A percentile compares a stretch with the other conserved stretches of the same genome.
These are phyloP conservation scores for Silene latifolia DNA, from an alignment of 148 eudicot genomes.

Conservation along the genomic window DNA sequence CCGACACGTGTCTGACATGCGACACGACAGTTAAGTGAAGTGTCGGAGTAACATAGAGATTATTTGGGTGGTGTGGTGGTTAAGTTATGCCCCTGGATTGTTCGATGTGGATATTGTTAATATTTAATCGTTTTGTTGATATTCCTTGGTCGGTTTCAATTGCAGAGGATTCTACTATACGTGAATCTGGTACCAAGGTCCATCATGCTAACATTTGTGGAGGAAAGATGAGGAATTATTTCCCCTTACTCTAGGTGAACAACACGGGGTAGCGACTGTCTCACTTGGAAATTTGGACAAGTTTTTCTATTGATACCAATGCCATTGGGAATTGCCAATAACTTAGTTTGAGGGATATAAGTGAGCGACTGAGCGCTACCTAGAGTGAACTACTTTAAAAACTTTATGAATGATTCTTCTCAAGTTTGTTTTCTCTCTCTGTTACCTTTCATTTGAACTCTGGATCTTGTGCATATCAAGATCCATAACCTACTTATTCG, in stretches of 20 bases:
- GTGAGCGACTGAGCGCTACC: not conserved
- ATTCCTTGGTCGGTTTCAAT: not conserved
- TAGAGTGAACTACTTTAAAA: not conserved
- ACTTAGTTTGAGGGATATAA: not conserved
- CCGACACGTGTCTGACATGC: too few relatives aligned
- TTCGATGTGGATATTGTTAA: not conserved
- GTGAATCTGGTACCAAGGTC: conserved; percentile 3
- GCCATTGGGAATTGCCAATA: too few relatives aligned
- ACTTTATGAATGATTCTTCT: not conserved
- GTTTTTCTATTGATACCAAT: too few relatives aligned
- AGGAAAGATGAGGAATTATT: not conserved
- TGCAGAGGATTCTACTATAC: conserved; percentile 2
- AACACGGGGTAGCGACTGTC: not conserved
- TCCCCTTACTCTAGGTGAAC: not conserved
- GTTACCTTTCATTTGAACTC: not conserved
- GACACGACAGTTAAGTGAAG: too few relatives aligned
- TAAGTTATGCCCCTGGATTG: not conserved
- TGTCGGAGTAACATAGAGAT: too few relatives aligned
- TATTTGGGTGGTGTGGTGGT: too few relatives aligned
- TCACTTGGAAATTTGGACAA: not conserved
- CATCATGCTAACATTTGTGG: conserved; percentile 12
- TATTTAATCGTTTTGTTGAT: not conserved
- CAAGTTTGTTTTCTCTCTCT: not conserved
- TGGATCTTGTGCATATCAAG: not conserved
- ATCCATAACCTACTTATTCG: not conserved